Evolutionary conservation across 345 rosid genomes (phyloP), one percentile per base, ranked within the genome.

Genomic region (Raphanus sativus): DNA sequence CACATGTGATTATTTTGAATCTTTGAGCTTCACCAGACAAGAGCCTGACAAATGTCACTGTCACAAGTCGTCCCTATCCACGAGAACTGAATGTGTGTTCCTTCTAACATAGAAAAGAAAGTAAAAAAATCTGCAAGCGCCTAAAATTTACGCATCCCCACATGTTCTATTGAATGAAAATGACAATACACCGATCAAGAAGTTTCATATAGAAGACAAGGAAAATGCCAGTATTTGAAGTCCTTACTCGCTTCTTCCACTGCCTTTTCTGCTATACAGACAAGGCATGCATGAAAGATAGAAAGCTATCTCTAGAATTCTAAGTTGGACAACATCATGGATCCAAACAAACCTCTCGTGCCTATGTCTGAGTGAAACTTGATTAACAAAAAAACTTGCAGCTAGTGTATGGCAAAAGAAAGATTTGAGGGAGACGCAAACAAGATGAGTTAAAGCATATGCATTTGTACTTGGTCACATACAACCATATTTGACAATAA

Each of bases 11-110:
- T 62, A 2, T 62, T 45, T 64, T 71, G 1, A 36, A 63, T 55
- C 33, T 50, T 30, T 15, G 15, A 61, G 13, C 34, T 60, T 34
- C 56, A 73, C 30, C 29, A 3, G 29, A 52, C 78, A 73, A 21
- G 82, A 79, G 30, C 74, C 77, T 67, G 65, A 78, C 73, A 61
- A 5, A 73, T 50, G 74, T 79, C 78, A 0, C 36, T 78, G 9
- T 78, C 82, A 78, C 17, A 61, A 58, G 69, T 36, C 55, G 55
- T n/a, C 70, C 75, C 82, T 73, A 24, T 28, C 58, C 64, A 48
- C 13, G 3, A 77, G 21, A 71, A 71, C 24, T 77, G 62, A 56
- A 72, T 72, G 68, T 48, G 29, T 70, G 62, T 9, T 58, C 26
- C 63, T 71, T 36, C 67, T 60, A 15, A 29, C 67, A 72, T 61